These are phyloP conservation scores for Ehretia macrophylla DNA, from an alignment of 257 asterid species.

Conservation along the genomic window DNA sequence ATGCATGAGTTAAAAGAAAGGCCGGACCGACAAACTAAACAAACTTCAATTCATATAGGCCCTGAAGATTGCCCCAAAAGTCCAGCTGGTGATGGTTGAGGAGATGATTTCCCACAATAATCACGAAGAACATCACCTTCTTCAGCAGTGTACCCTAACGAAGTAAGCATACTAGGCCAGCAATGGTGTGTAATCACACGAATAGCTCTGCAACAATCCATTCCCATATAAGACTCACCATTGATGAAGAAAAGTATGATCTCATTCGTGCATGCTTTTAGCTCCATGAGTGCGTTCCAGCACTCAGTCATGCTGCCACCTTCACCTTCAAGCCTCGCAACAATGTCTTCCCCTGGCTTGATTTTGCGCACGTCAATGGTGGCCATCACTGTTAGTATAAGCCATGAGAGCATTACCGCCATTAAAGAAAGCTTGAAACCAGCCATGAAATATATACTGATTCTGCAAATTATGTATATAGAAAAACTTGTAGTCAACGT, in stretches of 20 bases:
- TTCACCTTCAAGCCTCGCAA: conserved; percentile 15
- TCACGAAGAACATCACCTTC: conserved; percentile 26
- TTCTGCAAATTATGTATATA: background rate
- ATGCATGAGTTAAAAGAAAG: too few species aligned
- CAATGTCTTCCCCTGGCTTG: conserved; percentile 1
- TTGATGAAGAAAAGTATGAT: conserved; percentile 26
- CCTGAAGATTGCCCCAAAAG: too few species aligned
- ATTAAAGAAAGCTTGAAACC: conserved; percentile 12
- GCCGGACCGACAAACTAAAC: too few species aligned
- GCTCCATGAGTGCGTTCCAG: conserved; percentile 26
- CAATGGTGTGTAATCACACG: conserved; percentile 17
- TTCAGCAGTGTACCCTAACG: conserved; percentile 32
- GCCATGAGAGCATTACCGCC: conserved; percentile 14
- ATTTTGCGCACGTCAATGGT: background rate
- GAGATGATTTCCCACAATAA: conserved; percentile 17
- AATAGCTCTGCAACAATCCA: conserved; percentile 30
- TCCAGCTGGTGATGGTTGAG: background rate
- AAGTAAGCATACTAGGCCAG: conserved; percentile 37
- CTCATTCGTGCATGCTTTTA: conserved; percentile 32
- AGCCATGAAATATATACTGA: conserved; percentile 3
- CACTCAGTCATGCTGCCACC: conserved; percentile 19
- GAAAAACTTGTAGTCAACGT: background rate
- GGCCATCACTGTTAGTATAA: conserved; percentile 10
- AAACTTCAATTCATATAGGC: too few species aligned
- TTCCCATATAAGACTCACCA: conserved; percentile 27